phyloP scores from a whole-genome alignment of 2,329 filamentous ascomycete species.

The Thelonectria olida region DNA sequence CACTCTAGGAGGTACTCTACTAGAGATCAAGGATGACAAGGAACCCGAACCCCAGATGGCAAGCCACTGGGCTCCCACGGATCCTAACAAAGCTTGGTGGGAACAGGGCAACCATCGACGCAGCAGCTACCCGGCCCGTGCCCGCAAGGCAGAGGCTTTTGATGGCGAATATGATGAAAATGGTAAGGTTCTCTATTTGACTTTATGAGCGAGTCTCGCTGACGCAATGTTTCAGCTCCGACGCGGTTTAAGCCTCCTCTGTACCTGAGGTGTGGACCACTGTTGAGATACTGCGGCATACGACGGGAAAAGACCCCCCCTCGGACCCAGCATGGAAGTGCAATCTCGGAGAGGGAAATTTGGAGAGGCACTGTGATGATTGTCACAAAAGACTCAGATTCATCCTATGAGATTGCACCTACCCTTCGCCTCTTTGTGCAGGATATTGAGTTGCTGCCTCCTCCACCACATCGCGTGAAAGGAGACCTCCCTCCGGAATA shows the following conservation, averaged over 20 bases:
- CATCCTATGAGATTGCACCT: slow-evolving; percentile 82
- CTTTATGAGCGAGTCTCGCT: slow-evolving; percentile 15
- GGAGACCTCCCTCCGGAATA: slow-evolving; percentile 81
- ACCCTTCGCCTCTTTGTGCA: slow-evolving; percentile 87
- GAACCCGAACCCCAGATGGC: slow-evolving; percentile 52
- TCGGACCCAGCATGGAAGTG: slow-evolving; percentile 37
- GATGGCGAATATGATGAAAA: slow-evolving; percentile 75
- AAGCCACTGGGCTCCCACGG: slow-evolving; percentile 46
- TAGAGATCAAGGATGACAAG: slow-evolving; percentile 71
- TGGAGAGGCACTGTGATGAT: slow-evolving; percentile 98
- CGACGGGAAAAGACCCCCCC: slow-evolving; percentile 65
- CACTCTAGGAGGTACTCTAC: slow-evolving; percentile 64
- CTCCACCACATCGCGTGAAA: slow-evolving; percentile 74
- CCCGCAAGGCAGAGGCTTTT: slow-evolving; percentile 69
- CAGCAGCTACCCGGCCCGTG: slow-evolving; percentile 55
- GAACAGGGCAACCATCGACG: slow-evolving; percentile 65
- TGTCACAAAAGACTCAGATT: slow-evolving; percentile 85
- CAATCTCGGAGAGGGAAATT: slow-evolving; percentile 70
- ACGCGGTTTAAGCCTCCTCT: slow-evolving; percentile 85
- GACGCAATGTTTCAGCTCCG: slow-evolving; percentile 51
- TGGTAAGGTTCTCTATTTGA: slow-evolving; percentile 51
- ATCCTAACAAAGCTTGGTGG: slow-evolving; percentile 78
- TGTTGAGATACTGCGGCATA: slow-evolving; percentile 90
- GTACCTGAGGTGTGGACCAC: slow-evolving; percentile 88
- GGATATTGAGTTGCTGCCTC: slow-evolving; percentile 82